phyloP scores from a whole-genome alignment of 768 basidiomycete genomes.

The Leccinum pellstonianum region DNA sequence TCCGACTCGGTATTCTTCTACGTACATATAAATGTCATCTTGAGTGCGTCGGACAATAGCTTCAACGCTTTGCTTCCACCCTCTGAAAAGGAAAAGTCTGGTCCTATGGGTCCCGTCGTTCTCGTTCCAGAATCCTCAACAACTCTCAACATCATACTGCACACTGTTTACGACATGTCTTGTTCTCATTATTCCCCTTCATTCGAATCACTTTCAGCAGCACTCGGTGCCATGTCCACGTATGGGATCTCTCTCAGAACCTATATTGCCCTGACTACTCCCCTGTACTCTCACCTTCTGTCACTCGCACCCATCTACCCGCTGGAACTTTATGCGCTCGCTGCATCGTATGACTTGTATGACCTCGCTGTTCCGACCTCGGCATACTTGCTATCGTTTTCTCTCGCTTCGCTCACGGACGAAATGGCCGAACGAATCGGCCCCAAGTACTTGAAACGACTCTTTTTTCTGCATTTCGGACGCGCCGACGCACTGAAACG shows the following conservation, averaged over 20 bases:
- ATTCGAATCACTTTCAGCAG: constrained; percentile 53
- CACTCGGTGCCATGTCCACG: constrained; percentile 52
- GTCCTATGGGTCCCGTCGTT: constrained; percentile 53
- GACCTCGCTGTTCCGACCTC: constrained; percentile 77
- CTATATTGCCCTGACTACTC: constrained; percentile 48
- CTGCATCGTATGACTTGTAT: constrained; percentile 62
- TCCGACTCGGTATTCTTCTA: constrained; percentile 85
- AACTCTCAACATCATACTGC: constrained; percentile 70
- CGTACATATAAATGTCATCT: constrained; percentile 60
- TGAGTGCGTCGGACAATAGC: constrained; percentile 58
- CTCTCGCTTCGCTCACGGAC: constrained; percentile 67
- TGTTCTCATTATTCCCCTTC: constrained; percentile 74
- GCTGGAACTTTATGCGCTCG: constrained; percentile 69
- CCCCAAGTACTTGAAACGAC: constrained; percentile 71
- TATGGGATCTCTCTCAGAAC: constrained; percentile 61
- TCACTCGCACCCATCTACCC: constrained; percentile 67
- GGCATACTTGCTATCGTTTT: constrained; percentile 69
- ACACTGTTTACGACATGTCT: constrained; percentile 68
- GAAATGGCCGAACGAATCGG: constrained; percentile 69
- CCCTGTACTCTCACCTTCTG: constrained; percentile 60
- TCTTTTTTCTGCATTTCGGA: constrained; percentile 84
- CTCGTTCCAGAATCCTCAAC: constrained; percentile 57
- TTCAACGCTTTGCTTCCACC: constrained; percentile 60
- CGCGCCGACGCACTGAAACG: constrained; percentile 80
- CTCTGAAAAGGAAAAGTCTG: constrained; percentile 36